Evolutionary conservation across 805 yeast genomes (phyloP), one percentile per base, ranked within the genome.

Genomic region (Saccharomycopsis fermentans): DNA sequence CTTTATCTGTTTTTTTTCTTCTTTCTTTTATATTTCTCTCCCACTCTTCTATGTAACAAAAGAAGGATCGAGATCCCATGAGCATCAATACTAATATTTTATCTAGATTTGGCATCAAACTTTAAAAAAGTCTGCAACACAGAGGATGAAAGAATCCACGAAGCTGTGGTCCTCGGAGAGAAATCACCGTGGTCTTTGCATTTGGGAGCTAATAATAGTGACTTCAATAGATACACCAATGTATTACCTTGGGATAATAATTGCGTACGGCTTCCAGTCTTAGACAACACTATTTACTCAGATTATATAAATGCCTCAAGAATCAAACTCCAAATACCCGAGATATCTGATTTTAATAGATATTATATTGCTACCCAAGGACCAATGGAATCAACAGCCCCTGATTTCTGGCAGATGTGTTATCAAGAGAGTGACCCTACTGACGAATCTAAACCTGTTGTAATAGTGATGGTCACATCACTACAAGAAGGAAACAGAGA

Each of bases 321-420:
- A 69, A 72, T 87, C 6, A 75, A 70, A 55, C 62, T 76, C 40
- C 70, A 69, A n/a, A 64, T 74, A 11, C 57, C 60, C 4, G 58
- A 65, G 16, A 54, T 58, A 11, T 53, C 57, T 5, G 24, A n/a
- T 9, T 50, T 32, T 59, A 55, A 58, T 14, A 29, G 56, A 5
- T 63, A 61, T n/a, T 86, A 83, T 67, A 83, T 87, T 35, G 87
- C 90, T 0, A 75, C 86, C 1, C 95, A 87, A 66, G 95, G 92
- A 1, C 99, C 99, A 0, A 73, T 86, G n/a, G 71, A 69, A 14
- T 72, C 74, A 36, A 91, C 98, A 0, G 77, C 81, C 62, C 81
- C 81, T 2, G 96, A 94, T 68, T 92, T 94, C 67, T 94, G 97
- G 97, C 88, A 84, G 62, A 86, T 90, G 81, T 78, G 88, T 12